A percentile compares a stretch with the other conserved stretches of the same genome.
phyloP scores from a whole-genome alignment of 192 early-diverging fungal genomes.

The Rhizoclosmatium globosum region DNA sequence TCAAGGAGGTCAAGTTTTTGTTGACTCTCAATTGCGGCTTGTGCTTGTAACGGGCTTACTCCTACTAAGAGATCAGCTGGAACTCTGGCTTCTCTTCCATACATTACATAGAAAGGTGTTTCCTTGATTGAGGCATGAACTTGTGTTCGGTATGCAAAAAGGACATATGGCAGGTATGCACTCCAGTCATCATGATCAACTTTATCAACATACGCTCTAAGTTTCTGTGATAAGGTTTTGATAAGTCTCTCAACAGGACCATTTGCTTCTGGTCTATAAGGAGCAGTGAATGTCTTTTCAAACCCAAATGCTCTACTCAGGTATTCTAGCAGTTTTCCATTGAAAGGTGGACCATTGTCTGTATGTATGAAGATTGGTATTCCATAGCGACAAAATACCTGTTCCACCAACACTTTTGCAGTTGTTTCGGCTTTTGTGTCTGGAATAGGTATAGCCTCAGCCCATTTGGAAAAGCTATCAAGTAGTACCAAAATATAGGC shows the following conservation, averaged over 20 bases:
- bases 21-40: background rate
- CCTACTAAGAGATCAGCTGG: background rate
- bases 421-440: background rate
- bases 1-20: background rate
- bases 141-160: background rate
- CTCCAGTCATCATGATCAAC: background rate
- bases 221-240: background rate
- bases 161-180: background rate
- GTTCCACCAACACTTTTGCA: constrained; percentile 6
- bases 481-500: background rate
- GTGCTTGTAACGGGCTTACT: background rate
- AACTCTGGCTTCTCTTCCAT: background rate
- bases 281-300: background rate
- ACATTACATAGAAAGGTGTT: background rate
- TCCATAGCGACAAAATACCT: constrained; percentile 2
- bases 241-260: background rate
- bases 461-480: constrained; percentile 10
- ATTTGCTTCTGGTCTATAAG: background rate
- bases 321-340: background rate
- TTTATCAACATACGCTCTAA: background rate
- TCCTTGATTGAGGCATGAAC: background rate
- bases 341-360: constrained; percentile 8
- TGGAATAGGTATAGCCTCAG: constrained; percentile 4
- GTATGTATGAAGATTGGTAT: constrained; percentile 11
- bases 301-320: background rate